Evolutionary conservation across 371 early-diverging fungal genomes (phyloP).

Genomic region (Chytridium lagenaria): DNA sequence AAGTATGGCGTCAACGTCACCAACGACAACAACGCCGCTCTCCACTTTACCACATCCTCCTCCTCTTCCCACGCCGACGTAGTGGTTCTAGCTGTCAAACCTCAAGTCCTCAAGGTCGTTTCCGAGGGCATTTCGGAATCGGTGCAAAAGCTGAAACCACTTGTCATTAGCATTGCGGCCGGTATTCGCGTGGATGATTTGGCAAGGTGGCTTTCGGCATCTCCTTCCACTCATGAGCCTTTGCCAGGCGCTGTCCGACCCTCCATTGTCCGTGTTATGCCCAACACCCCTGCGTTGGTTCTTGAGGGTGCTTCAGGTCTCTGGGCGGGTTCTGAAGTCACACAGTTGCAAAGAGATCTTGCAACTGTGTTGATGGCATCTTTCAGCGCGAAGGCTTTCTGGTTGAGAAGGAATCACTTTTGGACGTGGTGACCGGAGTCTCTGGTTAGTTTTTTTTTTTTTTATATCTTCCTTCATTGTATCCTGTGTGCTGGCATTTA

Average conservation of each 20-base stretch:
- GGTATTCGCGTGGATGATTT: conserved; percentile 83
- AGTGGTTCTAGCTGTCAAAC: conserved; percentile 89
- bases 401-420: conserved; percentile 77
- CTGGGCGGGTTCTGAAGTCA: conserved; percentile 70
- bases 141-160: conserved; percentile 55
- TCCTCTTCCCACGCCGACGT: conserved; percentile 62
- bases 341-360: conserved; percentile 63
- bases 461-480: neutral
- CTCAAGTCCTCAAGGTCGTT: conserved; percentile 80
- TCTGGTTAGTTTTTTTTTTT: conserved; percentile 64
- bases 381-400: conserved; percentile 77
- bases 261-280: conserved; percentile 86
- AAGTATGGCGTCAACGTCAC: conserved; percentile 63
- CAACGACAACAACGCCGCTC: conserved; percentile 54
- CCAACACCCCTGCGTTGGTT: conserved; percentile 91
- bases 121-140: conserved; percentile 60
- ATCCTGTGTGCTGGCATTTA: neutral
- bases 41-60: conserved; percentile 35
- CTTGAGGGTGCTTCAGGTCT: conserved; percentile 88
- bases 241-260: conserved; percentile 25
- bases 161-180: conserved; percentile 89
- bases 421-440: conserved; percentile 90
- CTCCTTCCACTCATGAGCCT: conserved; percentile 29
- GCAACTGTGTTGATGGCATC: conserved; percentile 72
- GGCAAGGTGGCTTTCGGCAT: conserved; percentile 66